Evolutionary conservation across 1,139 yeast genomes (phyloP).

Genomic region (Yamadazyma mexicana): DNA sequence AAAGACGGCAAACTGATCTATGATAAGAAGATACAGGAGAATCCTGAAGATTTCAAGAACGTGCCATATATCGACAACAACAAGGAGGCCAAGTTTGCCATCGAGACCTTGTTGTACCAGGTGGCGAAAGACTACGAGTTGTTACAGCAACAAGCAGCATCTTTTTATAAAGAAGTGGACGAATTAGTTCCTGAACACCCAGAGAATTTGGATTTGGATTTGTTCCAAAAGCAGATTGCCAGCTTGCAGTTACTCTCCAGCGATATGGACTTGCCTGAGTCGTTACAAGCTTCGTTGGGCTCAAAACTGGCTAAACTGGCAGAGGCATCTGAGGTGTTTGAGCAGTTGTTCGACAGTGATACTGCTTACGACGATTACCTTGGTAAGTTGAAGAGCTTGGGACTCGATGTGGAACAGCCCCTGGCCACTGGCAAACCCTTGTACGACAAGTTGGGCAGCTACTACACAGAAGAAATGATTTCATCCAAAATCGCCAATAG

Average conservation of each 20-base stretch:
- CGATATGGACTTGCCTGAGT: constrained; percentile 72
- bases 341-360: constrained; percentile 15
- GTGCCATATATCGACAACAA: constrained; percentile 19
- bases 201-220: constrained; percentile 40
- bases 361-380: constrained; percentile 22
- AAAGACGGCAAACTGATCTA: constrained; percentile 6
- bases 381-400: constrained; percentile 30
- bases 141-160: constrained; percentile 24
- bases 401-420: constrained; percentile 27
- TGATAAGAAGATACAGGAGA: constrained; percentile 5
- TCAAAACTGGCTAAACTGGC: constrained; percentile 1
- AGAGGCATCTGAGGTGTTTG: constrained; percentile 9
- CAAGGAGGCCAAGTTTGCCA: constrained; percentile 22
- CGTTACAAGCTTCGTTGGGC: constrained; percentile 27
- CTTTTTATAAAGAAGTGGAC: constrained; percentile 21
- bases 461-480: constrained; percentile 51
- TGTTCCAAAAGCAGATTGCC: constrained; percentile 66
- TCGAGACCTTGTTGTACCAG: constrained; percentile 33
- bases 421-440: constrained; percentile 17
- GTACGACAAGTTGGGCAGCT: constrained; percentile 36
- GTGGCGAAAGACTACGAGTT: constrained; percentile 31
- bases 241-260: constrained; percentile 76
- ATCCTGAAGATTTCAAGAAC: constrained; percentile 7
- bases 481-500: constrained; percentile 65
- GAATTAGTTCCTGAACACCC: constrained; percentile 9